Percentiles rank a stretch among this genome's conserved stretches.
Evolutionary conservation across 2,329 filamentous ascomycete genomes (phyloP).

Genomic region (Orbilia blumenaviensis): DNA sequence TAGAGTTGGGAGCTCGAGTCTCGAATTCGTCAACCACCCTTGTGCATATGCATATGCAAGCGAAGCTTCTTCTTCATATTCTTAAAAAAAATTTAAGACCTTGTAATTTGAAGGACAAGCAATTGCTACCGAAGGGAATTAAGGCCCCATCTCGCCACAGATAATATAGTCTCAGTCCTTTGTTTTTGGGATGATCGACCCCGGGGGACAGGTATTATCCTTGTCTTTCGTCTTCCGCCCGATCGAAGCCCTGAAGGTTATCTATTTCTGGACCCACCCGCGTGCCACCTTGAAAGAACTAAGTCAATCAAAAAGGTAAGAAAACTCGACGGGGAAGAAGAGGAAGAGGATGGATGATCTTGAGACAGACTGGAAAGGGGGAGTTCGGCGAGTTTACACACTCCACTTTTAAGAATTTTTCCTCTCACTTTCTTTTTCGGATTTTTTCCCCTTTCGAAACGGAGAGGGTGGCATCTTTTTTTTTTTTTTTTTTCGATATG

Average conservation of each 20-base stretch:
- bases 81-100: too few relatives aligned
- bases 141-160: constrained; percentile 12
- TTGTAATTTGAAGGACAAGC: not conserved
- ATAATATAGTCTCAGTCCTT: not conserved
- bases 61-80: constrained; percentile 2
- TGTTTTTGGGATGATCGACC: constrained; percentile 20
- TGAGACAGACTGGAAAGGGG: not conserved
- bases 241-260: constrained; percentile 2
- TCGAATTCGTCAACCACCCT: not conserved
- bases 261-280: constrained; percentile 12
- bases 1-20: constrained; percentile 10
- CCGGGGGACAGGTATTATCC: constrained; percentile 7
- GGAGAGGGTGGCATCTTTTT: not conserved
- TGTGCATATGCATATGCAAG: constrained; percentile 14
- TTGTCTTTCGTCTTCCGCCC: constrained; percentile 27
- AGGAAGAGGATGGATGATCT: not conserved
- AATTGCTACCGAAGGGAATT: constrained; percentile 24
- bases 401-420: constrained; percentile 22
- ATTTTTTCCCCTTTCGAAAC: not conserved
- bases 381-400: constrained; percentile 19
- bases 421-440: not conserved
- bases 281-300: not conserved
- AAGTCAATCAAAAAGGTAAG: too few relatives aligned
- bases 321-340: too few relatives aligned
- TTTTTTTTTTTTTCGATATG: not conserved